Evolutionary conservation across 2,329 filamentous ascomycete species (phyloP).

Genomic region (Arachnopeziza araneosa): DNA sequence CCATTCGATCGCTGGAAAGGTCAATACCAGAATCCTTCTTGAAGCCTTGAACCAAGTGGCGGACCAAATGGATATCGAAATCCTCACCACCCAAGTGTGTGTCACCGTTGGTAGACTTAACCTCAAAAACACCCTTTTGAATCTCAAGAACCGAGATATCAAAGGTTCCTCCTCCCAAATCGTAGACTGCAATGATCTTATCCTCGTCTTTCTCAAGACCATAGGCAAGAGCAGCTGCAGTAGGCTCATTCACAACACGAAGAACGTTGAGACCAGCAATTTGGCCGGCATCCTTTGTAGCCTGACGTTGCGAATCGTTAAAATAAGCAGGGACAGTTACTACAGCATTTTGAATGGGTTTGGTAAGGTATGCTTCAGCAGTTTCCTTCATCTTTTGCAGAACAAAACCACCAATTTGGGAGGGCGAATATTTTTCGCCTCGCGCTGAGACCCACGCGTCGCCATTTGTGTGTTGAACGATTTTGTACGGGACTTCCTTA

Average conservation of each 20-base stretch:
- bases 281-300: conserved; percentile 96
- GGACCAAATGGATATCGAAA: conserved; percentile 92
- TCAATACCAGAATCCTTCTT: conserved; percentile 94
- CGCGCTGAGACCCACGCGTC: conserved; percentile 94
- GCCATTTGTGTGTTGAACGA: conserved; percentile 92
- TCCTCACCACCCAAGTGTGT: conserved; percentile 98
- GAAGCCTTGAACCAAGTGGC: conserved; percentile 89
- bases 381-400: conserved; percentile 99
- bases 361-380: conserved; percentile 86
- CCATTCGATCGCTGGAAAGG: conserved; percentile 89
- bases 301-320: conserved; percentile 97
- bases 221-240: conserved; percentile 90
- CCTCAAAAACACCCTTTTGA: conserved; percentile 96
- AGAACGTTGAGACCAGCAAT: conserved; percentile 95
- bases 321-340: conserved; percentile 98
- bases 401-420: conserved; percentile 95
- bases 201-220: conserved; percentile 93
- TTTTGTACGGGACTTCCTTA: conserved; percentile 98
- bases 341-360: conserved; percentile 89
- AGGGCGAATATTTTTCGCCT: conserved; percentile 93
- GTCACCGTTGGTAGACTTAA: conserved; percentile 98
- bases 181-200: conserved; percentile 88
- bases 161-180: conserved; percentile 97
- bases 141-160: conserved; percentile 98
- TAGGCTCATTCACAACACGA: conserved; percentile 97